Base-by-base conservation (phyloP, 208 protist species). In the Wallacemonas sp. region DNA sequence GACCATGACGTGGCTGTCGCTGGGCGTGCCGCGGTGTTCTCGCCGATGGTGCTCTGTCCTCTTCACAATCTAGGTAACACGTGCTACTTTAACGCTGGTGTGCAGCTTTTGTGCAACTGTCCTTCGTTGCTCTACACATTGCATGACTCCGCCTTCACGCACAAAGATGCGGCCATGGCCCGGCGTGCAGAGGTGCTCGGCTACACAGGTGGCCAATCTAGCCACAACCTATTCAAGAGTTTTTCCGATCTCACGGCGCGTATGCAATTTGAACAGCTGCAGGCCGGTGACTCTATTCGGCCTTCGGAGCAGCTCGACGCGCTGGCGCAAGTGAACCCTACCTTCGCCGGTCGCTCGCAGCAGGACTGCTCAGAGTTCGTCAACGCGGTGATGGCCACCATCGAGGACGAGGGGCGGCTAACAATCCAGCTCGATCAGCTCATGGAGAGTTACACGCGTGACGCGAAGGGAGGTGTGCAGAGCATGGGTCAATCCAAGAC, bases 31-130 rank as follows among this genome's bases (percentile, higher is more conserved):
- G 2, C 31, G 11, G 51, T 34, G 41, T 87, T 86, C 58, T 42
- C 76, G 33, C 78, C 86, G 6, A 66, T 84, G 41, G 71, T 94
- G 11, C 55, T 95, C 15, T 94, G 80, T 49, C 93, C 95, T 0
- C 72, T 99, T 12, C 14, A 75, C 42, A 99, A 99, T 71, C 71
- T 99, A 2, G 96, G 98, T 49, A 99, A 99, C 73, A 99, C 97
- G 11, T 99, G 98, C 73, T 99, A 98, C 84, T 97, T 99, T 72
- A 99, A 99, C 82, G 70, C 86, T 0, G 95, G 90, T 12, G 68
- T 99, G 42, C 98, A 99, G 82, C 86, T 98, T 26, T 78, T 99
- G 15, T 75, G 68, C 30, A 94, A 98, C 79, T 97, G 94, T 45
- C 67, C 76, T 2, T 64, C 72, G 0, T 86, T 96, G 39, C 72